These are phyloP conservation scores for Candida frijolesensis DNA, from an alignment of 1,139 yeast species.

Conservation along the genomic window DNA sequence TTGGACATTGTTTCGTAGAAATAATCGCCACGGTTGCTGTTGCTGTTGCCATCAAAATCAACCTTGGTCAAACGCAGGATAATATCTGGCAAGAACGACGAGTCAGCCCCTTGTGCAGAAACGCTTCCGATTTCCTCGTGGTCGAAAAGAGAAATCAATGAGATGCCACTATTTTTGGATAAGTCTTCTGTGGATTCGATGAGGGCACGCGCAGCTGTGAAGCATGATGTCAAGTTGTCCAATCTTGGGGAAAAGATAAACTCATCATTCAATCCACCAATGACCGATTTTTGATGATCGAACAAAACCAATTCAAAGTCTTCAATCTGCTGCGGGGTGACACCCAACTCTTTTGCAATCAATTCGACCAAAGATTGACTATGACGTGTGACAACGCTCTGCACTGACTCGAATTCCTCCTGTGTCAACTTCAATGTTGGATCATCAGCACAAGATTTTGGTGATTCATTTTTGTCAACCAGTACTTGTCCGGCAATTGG, in stretches of 20 bases:
- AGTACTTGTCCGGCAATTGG: slow-evolving; percentile 82
- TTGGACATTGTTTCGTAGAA: slow-evolving; percentile 71
- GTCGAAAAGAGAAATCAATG: slow-evolving; percentile 80
- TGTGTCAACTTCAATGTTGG: slow-evolving; percentile 45
- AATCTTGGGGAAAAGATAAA: slow-evolving; percentile 92
- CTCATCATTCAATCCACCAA: slow-evolving; percentile 91
- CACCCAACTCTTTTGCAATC: slow-evolving; percentile 65
- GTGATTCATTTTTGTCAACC: slow-evolving; percentile 31
- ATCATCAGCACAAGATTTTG: slow-evolving; percentile 45
- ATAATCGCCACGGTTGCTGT: slow-evolving; percentile 18
- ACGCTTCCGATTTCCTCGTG: slow-evolving; percentile 95
- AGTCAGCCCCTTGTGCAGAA: slow-evolving; percentile 96
- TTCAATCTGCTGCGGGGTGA: slow-evolving; percentile 58
- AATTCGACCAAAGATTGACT: slow-evolving; percentile 67
- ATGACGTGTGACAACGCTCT: slow-evolving; percentile 72
- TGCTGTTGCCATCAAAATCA: slow-evolving; percentile 20
- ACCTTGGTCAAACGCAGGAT: slow-evolving; percentile 64
- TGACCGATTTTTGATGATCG: slow-evolving; percentile 78
- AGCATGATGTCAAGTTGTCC: slow-evolving; percentile 89
- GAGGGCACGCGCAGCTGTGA: slow-evolving; percentile 72
- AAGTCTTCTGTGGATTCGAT: slow-evolving; percentile 53
- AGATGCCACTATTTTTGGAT: slow-evolving; percentile 55
- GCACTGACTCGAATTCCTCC: slow-evolving; percentile 66
- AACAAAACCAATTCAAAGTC: slow-evolving; percentile 89
- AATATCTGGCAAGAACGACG: slow-evolving; percentile 82